Evolutionary conservation across 768 basidiomycete species (phyloP).

Genomic region (Kwoniella shandongensis): DNA sequence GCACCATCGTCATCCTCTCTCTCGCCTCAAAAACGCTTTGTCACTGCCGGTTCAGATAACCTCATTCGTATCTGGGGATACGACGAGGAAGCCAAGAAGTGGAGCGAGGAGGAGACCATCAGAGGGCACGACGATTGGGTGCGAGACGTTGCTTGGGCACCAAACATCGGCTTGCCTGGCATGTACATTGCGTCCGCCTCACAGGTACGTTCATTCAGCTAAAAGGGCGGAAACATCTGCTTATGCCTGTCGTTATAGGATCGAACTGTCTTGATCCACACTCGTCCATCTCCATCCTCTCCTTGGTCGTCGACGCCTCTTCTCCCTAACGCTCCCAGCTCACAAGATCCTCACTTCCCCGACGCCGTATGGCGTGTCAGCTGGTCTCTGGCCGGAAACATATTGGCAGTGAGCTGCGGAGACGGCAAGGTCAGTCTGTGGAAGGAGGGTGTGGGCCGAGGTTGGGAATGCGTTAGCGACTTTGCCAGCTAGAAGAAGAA

Average conservation of each 20-base stretch:
- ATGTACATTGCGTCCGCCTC: constrained; percentile 95
- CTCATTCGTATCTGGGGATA: constrained; percentile 92
- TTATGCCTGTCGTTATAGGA: constrained; percentile 54
- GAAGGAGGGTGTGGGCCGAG: constrained; percentile 95
- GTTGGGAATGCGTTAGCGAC: constrained; percentile 96
- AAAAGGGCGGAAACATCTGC: constrained; percentile 37
- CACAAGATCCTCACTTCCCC: constrained; percentile 77
- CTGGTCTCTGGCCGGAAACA: constrained; percentile 94
- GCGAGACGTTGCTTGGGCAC: constrained; percentile 97
- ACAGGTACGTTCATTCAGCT: constrained; percentile 59
- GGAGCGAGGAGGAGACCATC: constrained; percentile 85
- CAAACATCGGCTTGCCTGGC: constrained; percentile 89
- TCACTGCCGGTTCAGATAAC: constrained; percentile 93
- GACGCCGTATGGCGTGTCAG: constrained; percentile 99
- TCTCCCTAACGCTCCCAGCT: constrained; percentile 54
- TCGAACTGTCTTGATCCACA: constrained; percentile 53
- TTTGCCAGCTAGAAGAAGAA: constrained; percentile 79
- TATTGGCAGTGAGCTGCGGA: constrained; percentile 93
- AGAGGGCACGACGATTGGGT: constrained; percentile 98
- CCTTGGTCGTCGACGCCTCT: constrained; percentile 52
- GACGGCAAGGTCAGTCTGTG: constrained; percentile 97
- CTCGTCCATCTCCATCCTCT: constrained; percentile 40
- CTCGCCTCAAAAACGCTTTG: constrained; percentile 83
- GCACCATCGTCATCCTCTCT: constrained; percentile 36
- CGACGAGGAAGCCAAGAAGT: constrained; percentile 79